Evolutionary conservation across 768 basidiomycete species (phyloP).

Genomic region (Naganishia onofrii): DNA sequence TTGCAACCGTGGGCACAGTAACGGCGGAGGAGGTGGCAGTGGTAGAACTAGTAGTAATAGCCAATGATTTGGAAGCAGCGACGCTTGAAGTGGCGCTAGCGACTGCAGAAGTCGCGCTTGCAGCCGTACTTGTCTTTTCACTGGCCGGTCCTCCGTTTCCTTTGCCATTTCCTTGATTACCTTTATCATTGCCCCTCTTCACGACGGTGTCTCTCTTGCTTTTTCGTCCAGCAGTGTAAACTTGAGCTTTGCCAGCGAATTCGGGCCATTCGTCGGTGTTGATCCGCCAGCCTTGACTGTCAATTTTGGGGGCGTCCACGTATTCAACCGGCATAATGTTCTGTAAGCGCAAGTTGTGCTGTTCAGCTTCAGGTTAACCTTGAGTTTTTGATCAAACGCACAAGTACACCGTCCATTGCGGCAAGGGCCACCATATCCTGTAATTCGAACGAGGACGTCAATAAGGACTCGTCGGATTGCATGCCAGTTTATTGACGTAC

Average conservation of each 20-base stretch:
- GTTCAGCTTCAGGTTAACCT: neutral
- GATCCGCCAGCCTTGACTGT: conserved; percentile 25
- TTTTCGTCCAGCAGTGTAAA: conserved; percentile 1
- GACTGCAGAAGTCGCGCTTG: neutral
- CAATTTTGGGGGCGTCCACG: conserved; percentile 18
- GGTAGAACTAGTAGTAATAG: conserved; percentile 33
- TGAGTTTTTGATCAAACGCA: conserved; percentile 12
- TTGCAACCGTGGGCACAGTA: conserved; percentile 29
- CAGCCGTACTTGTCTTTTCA: conserved; percentile 2
- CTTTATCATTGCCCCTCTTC: conserved; percentile 12
- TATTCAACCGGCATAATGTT: conserved; percentile 21
- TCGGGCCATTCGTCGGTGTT: conserved; percentile 21
- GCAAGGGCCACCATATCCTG: conserved; percentile 57
- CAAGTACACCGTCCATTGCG: conserved; percentile 57
- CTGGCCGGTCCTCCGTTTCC: conserved; percentile 18
- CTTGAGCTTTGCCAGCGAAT: conserved; percentile 18
- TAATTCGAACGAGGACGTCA: neutral
- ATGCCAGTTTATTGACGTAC: conserved; percentile 27
- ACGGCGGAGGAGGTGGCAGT: conserved; percentile 11
- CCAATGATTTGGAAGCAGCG: conserved; percentile 44
- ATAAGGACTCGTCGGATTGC: too few relatives aligned
- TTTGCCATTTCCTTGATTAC: conserved; percentile 20
- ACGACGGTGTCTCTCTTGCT: neutral
- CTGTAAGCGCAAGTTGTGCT: neutral
- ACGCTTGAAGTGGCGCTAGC: neutral